These are phyloP conservation scores for Tetratostichococcus sp. DNA, from an alignment of 139 green algal genomes.

Conservation along the genomic window DNA sequence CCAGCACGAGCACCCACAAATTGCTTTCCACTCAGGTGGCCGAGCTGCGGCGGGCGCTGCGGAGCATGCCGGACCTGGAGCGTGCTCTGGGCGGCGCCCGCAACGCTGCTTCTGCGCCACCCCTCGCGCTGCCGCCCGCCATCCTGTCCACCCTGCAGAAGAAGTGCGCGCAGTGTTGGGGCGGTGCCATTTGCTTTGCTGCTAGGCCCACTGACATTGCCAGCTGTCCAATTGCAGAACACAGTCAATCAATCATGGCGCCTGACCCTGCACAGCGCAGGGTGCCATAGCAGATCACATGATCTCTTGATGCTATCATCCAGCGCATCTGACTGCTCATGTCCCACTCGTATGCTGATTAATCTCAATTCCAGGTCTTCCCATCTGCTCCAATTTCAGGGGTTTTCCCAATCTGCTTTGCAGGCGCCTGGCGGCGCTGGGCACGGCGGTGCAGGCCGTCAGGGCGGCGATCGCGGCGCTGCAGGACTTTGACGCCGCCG, in stretches of 20 bases:
- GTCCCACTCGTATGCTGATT: too few species aligned
- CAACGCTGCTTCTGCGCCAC: constrained; percentile 36
- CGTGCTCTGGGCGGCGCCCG: constrained; percentile 70
- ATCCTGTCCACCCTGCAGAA: constrained; percentile 77
- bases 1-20: not conserved
- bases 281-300: not conserved
- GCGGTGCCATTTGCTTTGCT: too few species aligned
- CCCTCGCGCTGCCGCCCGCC: constrained; percentile 55
- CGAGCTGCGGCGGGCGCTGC: not conserved
- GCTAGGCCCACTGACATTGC: not conserved
- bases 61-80: constrained; percentile 79
- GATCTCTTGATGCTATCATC: not conserved
- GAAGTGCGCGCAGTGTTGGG: constrained; percentile 35
- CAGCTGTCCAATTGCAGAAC: too few species aligned
- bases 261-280: too few species aligned
- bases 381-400: too few species aligned
- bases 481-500: constrained; percentile 15
- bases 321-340: too few species aligned
- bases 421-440: constrained; percentile 34
- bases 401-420: too few species aligned
- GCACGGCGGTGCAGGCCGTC: constrained; percentile 43
- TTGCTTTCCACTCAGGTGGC: not conserved
- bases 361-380: too few species aligned
- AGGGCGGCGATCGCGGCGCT: constrained; percentile 46
- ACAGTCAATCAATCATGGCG: too few species aligned